These are phyloP conservation scores for Sarcodon sp. DNA, from an alignment of 768 basidiomycete genomes.

Conservation along the genomic window DNA sequence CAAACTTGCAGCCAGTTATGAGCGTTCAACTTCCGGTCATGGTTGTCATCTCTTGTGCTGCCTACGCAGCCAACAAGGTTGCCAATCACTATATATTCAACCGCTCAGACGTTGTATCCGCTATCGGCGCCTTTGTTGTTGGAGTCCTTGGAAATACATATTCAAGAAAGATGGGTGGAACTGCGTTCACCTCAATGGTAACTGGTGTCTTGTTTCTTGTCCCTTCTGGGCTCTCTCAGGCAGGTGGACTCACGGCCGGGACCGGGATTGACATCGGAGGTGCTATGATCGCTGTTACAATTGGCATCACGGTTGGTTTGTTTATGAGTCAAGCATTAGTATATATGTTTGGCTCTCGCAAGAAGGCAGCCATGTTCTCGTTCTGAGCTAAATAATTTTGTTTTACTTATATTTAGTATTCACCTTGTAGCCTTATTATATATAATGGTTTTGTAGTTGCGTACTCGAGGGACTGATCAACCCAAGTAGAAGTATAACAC, in stretches of 20 bases:
- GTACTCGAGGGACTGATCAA: too few relatives aligned
- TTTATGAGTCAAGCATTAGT: constrained; percentile 84
- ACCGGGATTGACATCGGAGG: constrained; percentile 76
- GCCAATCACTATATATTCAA: constrained; percentile 81
- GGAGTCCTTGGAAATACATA: constrained; percentile 72
- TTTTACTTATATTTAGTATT: too few relatives aligned
- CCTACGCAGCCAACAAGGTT: constrained; percentile 69
- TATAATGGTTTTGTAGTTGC: too few relatives aligned
- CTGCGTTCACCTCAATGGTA: constrained; percentile 86
- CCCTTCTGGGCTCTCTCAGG: constrained; percentile 77
- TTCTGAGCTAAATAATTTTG: too few relatives aligned
- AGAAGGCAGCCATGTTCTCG: constrained; percentile 78
- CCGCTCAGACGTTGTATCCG: constrained; percentile 73
- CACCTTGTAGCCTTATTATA: too few relatives aligned
- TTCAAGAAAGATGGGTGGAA: constrained; percentile 72
- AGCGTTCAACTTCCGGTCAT: constrained; percentile 67
- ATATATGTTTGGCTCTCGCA: constrained; percentile 75
- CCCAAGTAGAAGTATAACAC: constrained; percentile 22
- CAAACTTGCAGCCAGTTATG: constrained; percentile 66
- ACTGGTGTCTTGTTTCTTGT: constrained; percentile 81
- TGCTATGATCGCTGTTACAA: constrained; percentile 83
- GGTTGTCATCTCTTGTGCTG: constrained; percentile 73
- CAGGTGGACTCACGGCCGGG: constrained; percentile 74
- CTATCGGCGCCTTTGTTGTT: constrained; percentile 76
- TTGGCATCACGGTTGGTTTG: constrained; percentile 81